phyloP scores from a whole-genome alignment of 2,329 filamentous ascomycete genomes.

The Verticillium longisporum region DNA sequence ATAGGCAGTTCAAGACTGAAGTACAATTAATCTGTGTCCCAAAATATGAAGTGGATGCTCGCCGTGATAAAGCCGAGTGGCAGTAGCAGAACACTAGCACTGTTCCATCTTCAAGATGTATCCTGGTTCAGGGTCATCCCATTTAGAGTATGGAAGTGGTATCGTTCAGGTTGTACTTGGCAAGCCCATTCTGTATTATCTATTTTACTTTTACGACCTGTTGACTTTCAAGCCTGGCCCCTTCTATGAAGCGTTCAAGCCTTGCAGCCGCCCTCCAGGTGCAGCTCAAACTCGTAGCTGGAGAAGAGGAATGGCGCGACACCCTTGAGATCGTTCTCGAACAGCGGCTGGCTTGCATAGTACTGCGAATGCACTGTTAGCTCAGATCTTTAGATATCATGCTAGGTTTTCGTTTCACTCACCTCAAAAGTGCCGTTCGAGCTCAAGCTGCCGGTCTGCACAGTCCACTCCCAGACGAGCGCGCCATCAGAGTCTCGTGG shows the following conservation, averaged over 20 bases:
- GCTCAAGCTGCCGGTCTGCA: slow-evolving; percentile 26
- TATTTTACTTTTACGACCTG: too few relatives aligned
- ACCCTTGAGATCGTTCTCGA: slow-evolving; percentile 18
- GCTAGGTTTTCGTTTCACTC: slow-evolving; percentile 10
- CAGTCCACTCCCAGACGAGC: slow-evolving; percentile 26
- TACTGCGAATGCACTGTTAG: slow-evolving; percentile 7
- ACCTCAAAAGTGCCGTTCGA: slow-evolving; percentile 32
- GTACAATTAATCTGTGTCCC: not conserved
- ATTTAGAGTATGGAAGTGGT: too few relatives aligned
- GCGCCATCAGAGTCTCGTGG: slow-evolving; percentile 35
- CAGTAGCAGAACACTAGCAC: not conserved
- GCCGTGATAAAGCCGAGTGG: not conserved
- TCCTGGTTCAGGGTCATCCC: too few relatives aligned
- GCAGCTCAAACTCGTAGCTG: slow-evolving; percentile 16
- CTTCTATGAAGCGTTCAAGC: not conserved
- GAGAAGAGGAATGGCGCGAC: slow-evolving; percentile 17
- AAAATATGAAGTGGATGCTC: not conserved
- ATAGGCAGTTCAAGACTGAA: not conserved
- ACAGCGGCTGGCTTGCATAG: slow-evolving; percentile 16
- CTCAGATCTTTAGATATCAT: fast-evolving
- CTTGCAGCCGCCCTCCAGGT: slow-evolving; percentile 1
- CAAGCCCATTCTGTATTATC: too few relatives aligned
- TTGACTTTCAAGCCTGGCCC: not conserved
- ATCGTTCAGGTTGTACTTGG: too few relatives aligned
- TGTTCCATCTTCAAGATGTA: too few relatives aligned